Evolutionary conservation across 345 rosid genomes (phyloP), one percentile per base, ranked within the genome.

Genomic region (Physaria fendleri): DNA sequence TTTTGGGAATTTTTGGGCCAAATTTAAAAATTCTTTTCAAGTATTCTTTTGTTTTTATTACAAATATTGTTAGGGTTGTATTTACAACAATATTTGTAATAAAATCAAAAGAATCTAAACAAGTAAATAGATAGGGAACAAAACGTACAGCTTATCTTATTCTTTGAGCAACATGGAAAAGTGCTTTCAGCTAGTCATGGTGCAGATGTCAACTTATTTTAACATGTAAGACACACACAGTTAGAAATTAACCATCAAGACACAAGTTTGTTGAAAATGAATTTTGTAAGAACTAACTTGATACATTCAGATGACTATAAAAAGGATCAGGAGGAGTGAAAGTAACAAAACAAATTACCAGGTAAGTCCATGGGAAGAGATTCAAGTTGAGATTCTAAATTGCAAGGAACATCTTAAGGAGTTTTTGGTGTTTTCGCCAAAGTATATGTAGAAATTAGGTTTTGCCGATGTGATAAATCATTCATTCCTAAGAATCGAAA

Each of bases 161-260:
- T 66, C 86, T 82, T 49, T 66, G 82, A 28, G 93, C 85, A 47
- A 88, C 96, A 74, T 92, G 98, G 66, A 92, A 92, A 59, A 80
- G 88, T 2, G 96, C 85, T 76, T 73, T 81, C 63, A 92, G 78
- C 71, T 92, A 88, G 73, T 92, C 98, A 80, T 92, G 96, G 51
- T 92, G 98, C 64, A 92, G 68, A 81, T 85, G 90, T 57, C 98
- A 88, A 5, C 88, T n/a, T 52, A 88, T 78, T 71, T 84, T 88
- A 47, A 92, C 92, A 95, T 92, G 17, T 0, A 72, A 82, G 18
- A 53, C 49, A 42, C 16, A 61, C 18, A 15, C 52, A 52, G 24
- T 56, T 39, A 33, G 20, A 28, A 65, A 61, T 71, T 3, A 47
- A 76, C 60, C 39, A 52, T 20, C 34, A 35, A n/a, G 13, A 11